These are phyloP conservation scores for Termitomyces sp. DNA, from an alignment of 768 basidiomycete species.

Conservation along the genomic window DNA sequence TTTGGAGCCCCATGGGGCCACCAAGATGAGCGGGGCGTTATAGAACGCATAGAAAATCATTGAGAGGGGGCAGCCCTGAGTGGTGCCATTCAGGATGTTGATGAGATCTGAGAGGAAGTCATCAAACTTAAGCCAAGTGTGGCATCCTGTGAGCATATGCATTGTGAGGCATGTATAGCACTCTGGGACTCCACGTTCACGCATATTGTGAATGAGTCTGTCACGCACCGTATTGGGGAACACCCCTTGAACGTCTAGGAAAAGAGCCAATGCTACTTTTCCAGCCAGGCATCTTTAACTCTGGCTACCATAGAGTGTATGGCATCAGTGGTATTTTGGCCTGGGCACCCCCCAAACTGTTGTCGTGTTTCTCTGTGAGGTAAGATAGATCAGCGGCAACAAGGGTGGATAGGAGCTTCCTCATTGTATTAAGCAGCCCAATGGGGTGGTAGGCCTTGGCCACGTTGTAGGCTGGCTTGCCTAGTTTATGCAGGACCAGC, in stretches of 20 bases:
- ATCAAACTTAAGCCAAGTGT: neutral
- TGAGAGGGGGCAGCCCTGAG: neutral
- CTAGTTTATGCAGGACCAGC: constrained; percentile 31
- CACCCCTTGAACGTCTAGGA: constrained; percentile 40
- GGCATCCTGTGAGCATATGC: neutral
- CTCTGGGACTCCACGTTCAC: neutral
- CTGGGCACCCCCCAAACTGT: constrained; percentile 24
- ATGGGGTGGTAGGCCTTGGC: constrained; percentile 33
- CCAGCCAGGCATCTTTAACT: constrained; percentile 36
- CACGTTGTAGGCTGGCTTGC: constrained; percentile 27
- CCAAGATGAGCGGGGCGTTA: neutral
- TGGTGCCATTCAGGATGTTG: neutral
- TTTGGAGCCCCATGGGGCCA: neutral
- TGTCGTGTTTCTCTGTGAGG: constrained; percentile 22
- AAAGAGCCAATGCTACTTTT: constrained; percentile 32
- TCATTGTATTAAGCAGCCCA: constrained; percentile 26
- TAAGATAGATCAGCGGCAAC: constrained; percentile 20
- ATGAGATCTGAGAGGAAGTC: neutral
- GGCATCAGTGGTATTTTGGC: constrained; percentile 33
- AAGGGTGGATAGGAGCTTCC: constrained; percentile 23
- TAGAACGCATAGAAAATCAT: neutral
- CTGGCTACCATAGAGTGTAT: constrained; percentile 26
- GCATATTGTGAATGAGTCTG: constrained; percentile 25
- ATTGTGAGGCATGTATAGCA: neutral
- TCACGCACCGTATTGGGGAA: constrained; percentile 36